Percentiles rank a stretch among this genome's conserved stretches.
Evolutionary conservation across 495 filamentous ascomycete genomes (phyloP).

Genomic region (Neurospora discreta): DNA sequence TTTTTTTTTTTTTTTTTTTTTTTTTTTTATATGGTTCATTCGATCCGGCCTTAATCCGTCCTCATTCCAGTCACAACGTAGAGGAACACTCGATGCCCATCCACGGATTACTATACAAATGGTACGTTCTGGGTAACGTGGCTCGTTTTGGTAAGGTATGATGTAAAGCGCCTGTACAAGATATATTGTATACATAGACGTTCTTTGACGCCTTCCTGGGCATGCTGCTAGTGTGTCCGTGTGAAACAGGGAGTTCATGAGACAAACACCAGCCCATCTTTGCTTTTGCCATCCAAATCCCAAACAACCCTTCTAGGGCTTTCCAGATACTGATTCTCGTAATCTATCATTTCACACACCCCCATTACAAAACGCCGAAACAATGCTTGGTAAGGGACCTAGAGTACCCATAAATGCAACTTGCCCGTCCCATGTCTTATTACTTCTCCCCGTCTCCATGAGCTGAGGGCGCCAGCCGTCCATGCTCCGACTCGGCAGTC

Average conservation of each 20-base stretch:
- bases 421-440: not conserved
- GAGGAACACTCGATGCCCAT: not conserved
- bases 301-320: not conserved
- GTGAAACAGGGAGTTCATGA: not conserved
- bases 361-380: not conserved
- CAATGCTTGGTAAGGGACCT: not conserved
- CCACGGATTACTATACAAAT: not conserved
- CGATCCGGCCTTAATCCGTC: not conserved
- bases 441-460: not conserved
- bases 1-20: no score
- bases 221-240: not conserved
- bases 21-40: not conserved
- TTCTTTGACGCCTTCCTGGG: not conserved
- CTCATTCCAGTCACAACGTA: not conserved
- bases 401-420: not conserved
- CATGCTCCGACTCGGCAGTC: not conserved
- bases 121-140: not conserved
- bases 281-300: not conserved
- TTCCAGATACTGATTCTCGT: not conserved
- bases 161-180: not conserved
- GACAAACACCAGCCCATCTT: not conserved
- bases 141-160: not conserved
- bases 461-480: not conserved
- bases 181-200: not conserved
- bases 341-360: not conserved